Evolutionary conservation across 257 asterid genomes (phyloP), one percentile per base, ranked within the genome.

Genomic region (Solanum virginianum): DNA sequence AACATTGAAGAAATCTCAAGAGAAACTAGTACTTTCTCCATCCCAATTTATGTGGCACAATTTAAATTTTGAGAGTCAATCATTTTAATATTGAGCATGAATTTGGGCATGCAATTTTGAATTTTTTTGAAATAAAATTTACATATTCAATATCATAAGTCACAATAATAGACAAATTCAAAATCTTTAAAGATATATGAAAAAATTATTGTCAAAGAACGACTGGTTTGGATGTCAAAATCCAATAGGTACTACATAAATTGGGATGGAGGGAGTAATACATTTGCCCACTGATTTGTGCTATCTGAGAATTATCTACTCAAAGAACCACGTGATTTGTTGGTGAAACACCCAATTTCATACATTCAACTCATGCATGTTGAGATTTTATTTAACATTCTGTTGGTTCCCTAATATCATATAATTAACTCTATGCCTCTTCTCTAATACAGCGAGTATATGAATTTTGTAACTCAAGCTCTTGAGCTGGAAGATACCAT

Each of bases 401-500:
- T 22, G 12, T 59, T 18, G 59, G 18, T 63, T 45, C 59, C 62
- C 79, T 62, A 60, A 62, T n/a, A 49, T 8, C 24, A 26, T 53
- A 51, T 79, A 51, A 53, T 49, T 26, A 16, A 26, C 65, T 77
- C 82, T 51, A 77, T 22, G 45, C 36, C 47, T 26, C 87, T 85
- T 83, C 51, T 81, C 81, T 89, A 85, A 87, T 88, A 88, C 95
- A 92, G 97, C 74, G 98, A 94, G 92, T 94, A 94, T 82, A 84
- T 87, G 87, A 93, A 88, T 63, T 87, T 90, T 85, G 98, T 93
- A 83, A 89, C 85, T 49, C 97, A 93, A 88, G 95, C 97, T 62
- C 90, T 93, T 83, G 97, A 93, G 91, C 90, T 94, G 89, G 98
- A 94, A 88, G 98, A 94, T 88, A 93, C 95, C 54, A 87, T 93